These are phyloP conservation scores for Gastrodia elata DNA, from an alignment of 106 monocot species.

Conservation along the genomic window DNA sequence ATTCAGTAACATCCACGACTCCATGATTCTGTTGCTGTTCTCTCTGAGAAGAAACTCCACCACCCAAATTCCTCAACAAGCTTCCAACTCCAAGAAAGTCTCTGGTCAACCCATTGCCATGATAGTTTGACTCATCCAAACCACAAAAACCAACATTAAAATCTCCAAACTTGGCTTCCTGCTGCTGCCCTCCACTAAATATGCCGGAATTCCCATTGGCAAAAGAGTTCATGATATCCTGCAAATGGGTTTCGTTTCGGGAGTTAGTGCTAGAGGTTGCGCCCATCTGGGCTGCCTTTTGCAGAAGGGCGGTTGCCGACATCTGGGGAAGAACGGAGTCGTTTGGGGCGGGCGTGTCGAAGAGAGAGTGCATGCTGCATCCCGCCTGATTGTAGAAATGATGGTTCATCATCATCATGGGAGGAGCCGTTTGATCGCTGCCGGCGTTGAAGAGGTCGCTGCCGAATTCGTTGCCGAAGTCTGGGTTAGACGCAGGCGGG, in stretches of 20 bases:
- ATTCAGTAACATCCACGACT: constrained; percentile 24
- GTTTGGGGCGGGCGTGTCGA: constrained; percentile 23
- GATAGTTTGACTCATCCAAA: constrained; percentile 39
- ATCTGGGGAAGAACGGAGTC: constrained; percentile 65
- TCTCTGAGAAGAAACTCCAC: constrained; percentile 25
- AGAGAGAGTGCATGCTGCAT: constrained; percentile 18
- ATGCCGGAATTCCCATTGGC: constrained; percentile 32
- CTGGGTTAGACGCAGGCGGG: constrained; percentile 41
- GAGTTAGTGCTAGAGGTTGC: constrained; percentile 22
- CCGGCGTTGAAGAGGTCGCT: constrained; percentile 51
- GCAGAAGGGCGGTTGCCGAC: constrained; percentile 86
- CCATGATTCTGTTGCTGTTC: constrained; percentile 23
- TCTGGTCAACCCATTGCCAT: constrained; percentile 42
- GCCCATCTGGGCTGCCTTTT: constrained; percentile 83
- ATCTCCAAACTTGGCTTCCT: constrained; percentile 7
- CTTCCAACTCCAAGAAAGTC: constrained; percentile 78
- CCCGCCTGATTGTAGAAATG: constrained; percentile 33
- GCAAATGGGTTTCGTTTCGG: constrained; percentile 41
- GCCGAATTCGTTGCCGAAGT: constrained; percentile 11
- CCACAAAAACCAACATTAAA: constrained; percentile 27
- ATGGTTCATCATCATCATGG: constrained; percentile 20
- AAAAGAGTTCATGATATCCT: constrained; percentile 76
- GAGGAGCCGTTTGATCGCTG: constrained; percentile 16
- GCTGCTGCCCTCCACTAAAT: constrained; percentile 5
- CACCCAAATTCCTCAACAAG: constrained; percentile 28